Evolutionary conservation across 805 yeast genomes (phyloP), one percentile per base, ranked within the genome.

Genomic region (Saturnispora quitensis): DNA sequence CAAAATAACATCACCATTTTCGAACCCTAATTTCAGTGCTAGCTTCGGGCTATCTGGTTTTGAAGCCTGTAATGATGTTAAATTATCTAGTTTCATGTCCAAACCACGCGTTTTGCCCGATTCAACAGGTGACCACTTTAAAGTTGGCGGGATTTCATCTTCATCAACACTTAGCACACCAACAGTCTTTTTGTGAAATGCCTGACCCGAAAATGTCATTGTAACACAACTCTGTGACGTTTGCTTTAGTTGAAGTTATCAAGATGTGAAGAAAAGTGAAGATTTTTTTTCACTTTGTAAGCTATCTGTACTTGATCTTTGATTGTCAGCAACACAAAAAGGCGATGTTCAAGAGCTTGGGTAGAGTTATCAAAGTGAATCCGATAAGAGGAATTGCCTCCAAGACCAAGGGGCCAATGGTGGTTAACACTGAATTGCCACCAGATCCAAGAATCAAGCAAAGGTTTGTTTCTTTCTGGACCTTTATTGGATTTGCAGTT

Each of bases 401-500:
- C 20, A 47, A 40, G 27, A 20, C 35, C 12, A 40, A 31, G 15
- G 36, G 43, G 12, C 80, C 79, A 25, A 76, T 84, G 68, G 78
- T 86, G 1, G 76, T 89, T 3, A 86, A 90, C 54, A 73, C 84
- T 47, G 95, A 86, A 47, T 71, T 91, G 38, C 98, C 98, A 4
- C 89, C 86, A 60, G 91, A 90, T 13, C 80, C 76, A 51, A 70
- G 73, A 55, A 74, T 74, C 51, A 74, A 72, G 56, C 76, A 77
- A 55, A 69, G 81, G 51, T 60, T 71, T 22, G 49, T 49, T 27
- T 15, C 50, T 12, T 36, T 47, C 20, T 31, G 42, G 25, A 78
- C 80, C 52, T 83, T 89, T 64, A 66, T 73, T 5, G 67, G 69
- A 2, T 86, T 85, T 62, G 67, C 76, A 45, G 65, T 71, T 13